phyloP scores from a whole-genome alignment of 371 early-diverging fungal genomes.

The Nematocida minor region DNA sequence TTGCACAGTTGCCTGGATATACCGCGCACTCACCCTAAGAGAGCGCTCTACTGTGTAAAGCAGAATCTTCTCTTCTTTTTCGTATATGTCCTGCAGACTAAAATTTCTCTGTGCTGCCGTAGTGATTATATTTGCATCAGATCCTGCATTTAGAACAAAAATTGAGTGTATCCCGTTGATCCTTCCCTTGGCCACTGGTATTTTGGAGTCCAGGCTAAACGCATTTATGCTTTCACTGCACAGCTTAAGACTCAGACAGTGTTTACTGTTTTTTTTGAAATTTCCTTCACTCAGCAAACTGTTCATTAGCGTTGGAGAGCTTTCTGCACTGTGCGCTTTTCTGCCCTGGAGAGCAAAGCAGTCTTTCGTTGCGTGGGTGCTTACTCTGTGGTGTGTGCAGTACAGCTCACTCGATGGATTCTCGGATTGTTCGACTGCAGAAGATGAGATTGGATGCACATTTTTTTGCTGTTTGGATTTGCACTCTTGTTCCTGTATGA shows the following conservation, averaged over 20 bases:
- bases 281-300: too few relatives aligned
- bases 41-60: background rate
- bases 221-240: too few relatives aligned
- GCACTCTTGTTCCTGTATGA: background rate
- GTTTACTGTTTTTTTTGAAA: too few relatives aligned
- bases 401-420: background rate
- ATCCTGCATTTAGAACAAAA: background rate
- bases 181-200: background rate
- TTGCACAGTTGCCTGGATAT: background rate
- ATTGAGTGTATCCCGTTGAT: background rate
- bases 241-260: too few relatives aligned
- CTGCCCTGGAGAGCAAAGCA: background rate
- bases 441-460: too few relatives aligned
- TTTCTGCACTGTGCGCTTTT: background rate
- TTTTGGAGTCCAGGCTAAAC: too few relatives aligned
- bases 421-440: too few relatives aligned
- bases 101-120: background rate
- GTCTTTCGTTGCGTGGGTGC: background rate
- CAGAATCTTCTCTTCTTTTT: background rate
- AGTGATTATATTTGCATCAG: background rate
- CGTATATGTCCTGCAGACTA: background rate
- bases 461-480: background rate
- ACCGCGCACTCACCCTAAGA: background rate
- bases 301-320: too few relatives aligned
- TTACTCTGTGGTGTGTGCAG: constrained; percentile 14